Base-by-base conservation (phyloP, 257 asterid species). In the Anisodus tanguticus region DNA sequence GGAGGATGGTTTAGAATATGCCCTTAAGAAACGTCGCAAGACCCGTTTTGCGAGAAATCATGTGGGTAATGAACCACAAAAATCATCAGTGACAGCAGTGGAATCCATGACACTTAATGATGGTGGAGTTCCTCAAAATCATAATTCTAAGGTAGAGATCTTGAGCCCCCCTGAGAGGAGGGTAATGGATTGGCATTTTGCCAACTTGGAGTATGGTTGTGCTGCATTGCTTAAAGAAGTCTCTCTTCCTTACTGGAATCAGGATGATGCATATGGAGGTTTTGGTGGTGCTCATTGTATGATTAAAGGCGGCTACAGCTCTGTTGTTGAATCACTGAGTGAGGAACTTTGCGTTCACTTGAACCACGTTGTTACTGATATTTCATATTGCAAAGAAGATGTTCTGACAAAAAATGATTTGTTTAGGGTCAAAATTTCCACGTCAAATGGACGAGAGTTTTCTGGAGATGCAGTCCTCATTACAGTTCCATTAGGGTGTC, bases 221-320 rank as follows among this genome's bases (percentile, higher is more conserved):
- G 98, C 98, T 86, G 96, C 99, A 64, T 85, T 91, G 89, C 98
- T 97, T 67, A 88, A 91, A 90, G 97, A 97, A 68, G 99, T 97
- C 49, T 97, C 99, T 81, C 97, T 97, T 82, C 98, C 98, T 26
- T 82, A 95, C 85, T 97, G 99, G 99, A 97, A 97, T 84, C 99
- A 97, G 84, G 99, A 97, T 89, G 99, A 97, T 85, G 88, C 85
- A 66, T 97, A 91, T 83, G 99, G 99, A 86, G 99, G 99, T 83
- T 97, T 97, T 86, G 99, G 99, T 31, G 99, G 99, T 84, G 98
- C 99, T 82, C 99, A 97, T 91, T 97, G 99, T 88, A 97, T 97
- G 99, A 93, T 97, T 72, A 92, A 95, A 92, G 99, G 99, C 84
- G 99, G 99, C 70, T 97, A 97, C 82, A 90, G 99, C 84, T 84